These are phyloP conservation scores for Cystofilobasidium bisporidii DNA, from an alignment of 768 basidiomycete species.

Conservation along the genomic window DNA sequence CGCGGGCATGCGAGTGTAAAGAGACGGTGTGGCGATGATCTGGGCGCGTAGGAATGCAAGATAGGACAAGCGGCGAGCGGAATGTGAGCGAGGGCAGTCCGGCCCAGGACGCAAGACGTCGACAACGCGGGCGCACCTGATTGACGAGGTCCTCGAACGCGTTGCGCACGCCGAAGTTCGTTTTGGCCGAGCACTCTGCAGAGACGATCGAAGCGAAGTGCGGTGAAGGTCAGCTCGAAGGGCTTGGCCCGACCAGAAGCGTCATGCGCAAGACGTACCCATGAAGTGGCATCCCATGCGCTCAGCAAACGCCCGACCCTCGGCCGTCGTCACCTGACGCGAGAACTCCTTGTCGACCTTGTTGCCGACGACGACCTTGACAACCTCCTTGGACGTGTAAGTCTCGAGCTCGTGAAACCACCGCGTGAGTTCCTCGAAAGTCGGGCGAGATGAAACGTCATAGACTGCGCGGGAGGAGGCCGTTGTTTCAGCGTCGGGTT, in stretches of 20 bases:
- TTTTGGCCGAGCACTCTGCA: slow-evolving; percentile 85
- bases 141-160: slow-evolving; percentile 68
- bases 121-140: slow-evolving; percentile 48
- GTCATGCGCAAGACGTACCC: too few species aligned
- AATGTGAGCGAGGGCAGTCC: too few species aligned
- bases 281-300: slow-evolving; percentile 78
- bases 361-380: slow-evolving; percentile 82
- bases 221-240: neutral
- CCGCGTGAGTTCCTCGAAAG: slow-evolving; percentile 83
- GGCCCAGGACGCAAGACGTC: too few species aligned
- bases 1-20: slow-evolving; percentile 41
- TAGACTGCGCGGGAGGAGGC: slow-evolving; percentile 54
- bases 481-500: neutral
- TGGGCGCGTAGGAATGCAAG: slow-evolving; percentile 23
- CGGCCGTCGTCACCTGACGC: slow-evolving; percentile 67
- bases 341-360: slow-evolving; percentile 76
- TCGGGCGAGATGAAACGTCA: slow-evolving; percentile 83
- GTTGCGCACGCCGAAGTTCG: slow-evolving; percentile 67
- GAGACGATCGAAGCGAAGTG: neutral
- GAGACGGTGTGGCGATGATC: slow-evolving; percentile 63
- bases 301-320: slow-evolving; percentile 69
- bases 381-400: slow-evolving; percentile 73
- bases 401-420: slow-evolving; percentile 90
- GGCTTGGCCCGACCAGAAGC: too few species aligned
- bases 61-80: neutral